These are phyloP conservation scores for Xylariomycetidae sp. DNA, from an alignment of 2,329 filamentous ascomycete species.

Conservation along the genomic window DNA sequence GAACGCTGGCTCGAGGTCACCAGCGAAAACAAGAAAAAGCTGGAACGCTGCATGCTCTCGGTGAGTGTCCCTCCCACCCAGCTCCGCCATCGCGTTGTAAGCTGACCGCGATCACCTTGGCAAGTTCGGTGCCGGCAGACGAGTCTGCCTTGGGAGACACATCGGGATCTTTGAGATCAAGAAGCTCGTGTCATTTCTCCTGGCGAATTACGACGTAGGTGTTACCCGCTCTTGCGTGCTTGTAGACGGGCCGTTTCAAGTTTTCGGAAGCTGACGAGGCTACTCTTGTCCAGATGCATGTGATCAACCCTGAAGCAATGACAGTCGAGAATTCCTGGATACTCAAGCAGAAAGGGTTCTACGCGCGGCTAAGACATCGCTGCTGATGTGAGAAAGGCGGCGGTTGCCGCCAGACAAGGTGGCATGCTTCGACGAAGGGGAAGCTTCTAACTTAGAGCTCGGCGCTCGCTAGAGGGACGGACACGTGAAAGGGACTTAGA, in stretches of 20 bases:
- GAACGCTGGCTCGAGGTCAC: slow-evolving; percentile 16
- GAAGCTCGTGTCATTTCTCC: slow-evolving; percentile 20
- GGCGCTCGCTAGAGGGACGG: too few species aligned
- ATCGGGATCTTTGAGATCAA: slow-evolving; percentile 24
- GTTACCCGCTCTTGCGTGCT: too few species aligned
- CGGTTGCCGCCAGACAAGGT: too few species aligned
- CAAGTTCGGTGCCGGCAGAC: slow-evolving; percentile 20
- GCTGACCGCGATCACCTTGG: not conserved
- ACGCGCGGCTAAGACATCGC: too few species aligned
- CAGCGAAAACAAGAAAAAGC: slow-evolving; percentile 9
- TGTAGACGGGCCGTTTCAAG: not conserved
- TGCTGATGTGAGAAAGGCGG: too few species aligned
- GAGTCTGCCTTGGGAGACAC: slow-evolving; percentile 20
- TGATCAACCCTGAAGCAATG: slow-evolving; percentile 2
- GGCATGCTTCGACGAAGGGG: too few species aligned
- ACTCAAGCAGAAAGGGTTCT: slow-evolving; percentile 4
- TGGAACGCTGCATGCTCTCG: slow-evolving; percentile 13
- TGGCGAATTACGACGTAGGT: slow-evolving; percentile 23
- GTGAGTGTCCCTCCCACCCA: slow-evolving; percentile 6
- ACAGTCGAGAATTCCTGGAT: slow-evolving; percentile 2
- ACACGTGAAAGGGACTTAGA: too few species aligned
- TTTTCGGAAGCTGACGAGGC: not conserved
- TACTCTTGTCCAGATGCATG: too few species aligned
- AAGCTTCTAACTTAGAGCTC: too few species aligned
- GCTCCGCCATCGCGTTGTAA: not conserved